phyloP scores from a whole-genome alignment of 169 alveolate genomes.

The Cyclospora cayetanensis region DNA sequence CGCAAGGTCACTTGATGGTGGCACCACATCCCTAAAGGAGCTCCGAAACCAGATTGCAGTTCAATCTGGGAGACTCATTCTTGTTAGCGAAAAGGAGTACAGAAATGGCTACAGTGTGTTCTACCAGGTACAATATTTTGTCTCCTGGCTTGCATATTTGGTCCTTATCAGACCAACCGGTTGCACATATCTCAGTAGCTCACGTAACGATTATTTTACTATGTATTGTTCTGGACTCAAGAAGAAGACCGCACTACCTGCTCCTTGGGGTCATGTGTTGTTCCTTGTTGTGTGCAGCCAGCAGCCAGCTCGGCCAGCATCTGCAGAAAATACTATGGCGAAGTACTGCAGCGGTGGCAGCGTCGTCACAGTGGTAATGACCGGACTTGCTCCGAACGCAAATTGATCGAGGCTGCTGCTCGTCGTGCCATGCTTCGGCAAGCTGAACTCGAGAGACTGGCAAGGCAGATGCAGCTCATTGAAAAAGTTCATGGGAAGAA shows the following conservation, averaged over 20 bases:
- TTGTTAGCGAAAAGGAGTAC: not conserved
- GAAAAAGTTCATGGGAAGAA: not conserved
- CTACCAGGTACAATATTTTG: slow-evolving; percentile 46
- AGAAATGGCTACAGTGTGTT: slow-evolving; percentile 28
- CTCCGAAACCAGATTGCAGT: not conserved
- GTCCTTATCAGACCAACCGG: too few relatives aligned
- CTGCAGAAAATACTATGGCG: not conserved
- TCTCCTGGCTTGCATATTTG: too few relatives aligned
- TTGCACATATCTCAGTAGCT: too few relatives aligned
- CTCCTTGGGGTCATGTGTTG: not conserved
- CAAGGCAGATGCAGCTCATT: not conserved
- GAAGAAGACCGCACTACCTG: too few relatives aligned
- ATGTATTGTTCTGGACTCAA: too few relatives aligned
- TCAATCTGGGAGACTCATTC: not conserved
- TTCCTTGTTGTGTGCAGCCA: not conserved
- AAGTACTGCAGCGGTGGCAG: slow-evolving; percentile 20
- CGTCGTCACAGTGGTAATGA: not conserved
- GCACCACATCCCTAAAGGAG: not conserved
- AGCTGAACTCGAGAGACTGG: not conserved
- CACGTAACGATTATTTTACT: too few relatives aligned
- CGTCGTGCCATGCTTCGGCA: slow-evolving; percentile 2
- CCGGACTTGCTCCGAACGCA: not conserved
- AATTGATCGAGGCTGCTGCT: not conserved
- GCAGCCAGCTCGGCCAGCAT: slow-evolving; percentile 2
- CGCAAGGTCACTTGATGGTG: slow-evolving; percentile 2